Evolutionary conservation across 495 filamentous ascomycete species (phyloP), one percentile per base, ranked within the genome.

Genomic region (Pseudoneurospora amorphoporcata): DNA sequence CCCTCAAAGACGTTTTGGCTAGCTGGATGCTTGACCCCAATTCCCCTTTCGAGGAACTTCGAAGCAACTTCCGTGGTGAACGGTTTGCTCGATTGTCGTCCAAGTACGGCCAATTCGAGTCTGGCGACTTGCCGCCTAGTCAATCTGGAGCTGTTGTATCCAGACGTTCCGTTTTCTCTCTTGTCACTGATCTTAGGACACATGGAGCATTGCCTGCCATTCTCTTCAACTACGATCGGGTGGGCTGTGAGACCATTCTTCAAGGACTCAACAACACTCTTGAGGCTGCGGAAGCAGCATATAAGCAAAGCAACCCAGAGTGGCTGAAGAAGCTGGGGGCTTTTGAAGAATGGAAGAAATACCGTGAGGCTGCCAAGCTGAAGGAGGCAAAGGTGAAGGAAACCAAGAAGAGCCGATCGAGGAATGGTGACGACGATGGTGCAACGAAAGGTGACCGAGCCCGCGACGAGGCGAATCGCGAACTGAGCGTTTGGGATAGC

Each of bases 221-320:
- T 17, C 73, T 94, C 6, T 94, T 95, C 84, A 92, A 92, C 72
- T 94, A 90, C 76, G 90, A 93, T 72, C 86, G 92, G 42, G 73
- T 71, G 1, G 76, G 79, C 23, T 94, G 92, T 72, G 91, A 94
- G 79, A 74, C 75, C 3, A 84, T 92, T 16, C 85, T 84, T 61
- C 42, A 72, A 5, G 65, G 78, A 5, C 45, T 94, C 1, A 68
- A 89, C 4, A 43, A 76, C 4, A 79, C 89, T 61, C 78, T 94
- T 10, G 73, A 82, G 38, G 71, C 79, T 3, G 83, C 86, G 0
- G 92, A 94, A 76, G 68, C 74, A 0, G 58, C 68, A 5, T 93
- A 87, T 84, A 89, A 91, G 75, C 77, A 82, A 61, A 79, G 77
- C 8, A 88, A 84, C 69, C 74, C 83, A 2, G 77, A 80, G n/a